A percentile compares a stretch with the other conserved stretches of the same genome.
Conservation (phyloP, 2,329 filamentous ascomycete species). For the Moelleriella libera region DNA sequence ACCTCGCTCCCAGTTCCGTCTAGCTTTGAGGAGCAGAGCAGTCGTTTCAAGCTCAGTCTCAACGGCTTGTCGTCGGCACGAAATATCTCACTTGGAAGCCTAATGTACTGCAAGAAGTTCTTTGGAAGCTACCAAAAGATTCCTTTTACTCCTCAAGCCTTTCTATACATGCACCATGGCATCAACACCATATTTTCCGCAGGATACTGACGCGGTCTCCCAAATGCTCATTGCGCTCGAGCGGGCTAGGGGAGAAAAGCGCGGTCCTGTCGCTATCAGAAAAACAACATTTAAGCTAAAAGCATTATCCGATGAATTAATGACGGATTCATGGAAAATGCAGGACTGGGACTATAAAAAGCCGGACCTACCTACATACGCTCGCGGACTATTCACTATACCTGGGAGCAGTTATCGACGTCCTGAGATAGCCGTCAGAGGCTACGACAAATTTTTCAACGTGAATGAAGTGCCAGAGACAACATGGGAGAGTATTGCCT, state of each 20-base stretch:
- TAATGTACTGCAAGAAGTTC: not conserved
- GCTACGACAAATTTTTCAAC: constrained; percentile 99
- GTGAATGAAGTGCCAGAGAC: constrained; percentile 69
- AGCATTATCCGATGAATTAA: constrained; percentile 46
- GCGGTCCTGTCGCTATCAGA: constrained; percentile 56
- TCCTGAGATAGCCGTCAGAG: constrained; percentile 70
- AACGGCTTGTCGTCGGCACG: not conserved
- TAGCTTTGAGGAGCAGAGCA: not conserved
- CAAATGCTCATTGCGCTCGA: constrained; percentile 53
- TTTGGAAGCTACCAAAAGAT: not conserved
- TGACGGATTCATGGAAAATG: constrained; percentile 84
- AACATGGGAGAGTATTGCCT: constrained; percentile 65
- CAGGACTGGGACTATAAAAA: constrained; percentile 96
- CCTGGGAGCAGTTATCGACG: constrained; percentile 45
- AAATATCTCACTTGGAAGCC: too few species aligned
- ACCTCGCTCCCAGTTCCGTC: too few species aligned
- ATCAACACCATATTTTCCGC: constrained; percentile 44
- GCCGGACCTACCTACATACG: constrained; percentile 73
- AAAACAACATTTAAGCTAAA: constrained; percentile 64
- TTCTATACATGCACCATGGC: constrained; percentile 10
- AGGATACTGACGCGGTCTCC: constrained; percentile 55
- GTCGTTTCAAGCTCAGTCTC: not conserved
- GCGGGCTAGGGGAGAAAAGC: constrained; percentile 37
- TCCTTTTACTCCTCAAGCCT: not conserved
- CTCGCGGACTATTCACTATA: constrained; percentile 87